Evolutionary conservation across 768 basidiomycete genomes (phyloP), one percentile per base, ranked within the genome.

Genomic region (Lactarius hengduanensis): DNA sequence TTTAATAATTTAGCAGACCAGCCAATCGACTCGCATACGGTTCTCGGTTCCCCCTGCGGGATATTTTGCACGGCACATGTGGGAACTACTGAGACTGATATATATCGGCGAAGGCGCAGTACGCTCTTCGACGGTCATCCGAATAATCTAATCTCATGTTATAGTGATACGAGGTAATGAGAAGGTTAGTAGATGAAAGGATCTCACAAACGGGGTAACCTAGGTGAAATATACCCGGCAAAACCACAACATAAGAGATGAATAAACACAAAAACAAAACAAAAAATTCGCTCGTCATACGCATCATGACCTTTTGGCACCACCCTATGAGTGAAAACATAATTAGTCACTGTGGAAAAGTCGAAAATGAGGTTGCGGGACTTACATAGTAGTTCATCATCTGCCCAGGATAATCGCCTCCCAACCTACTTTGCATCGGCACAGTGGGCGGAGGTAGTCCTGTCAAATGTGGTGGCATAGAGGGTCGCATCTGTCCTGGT

Each of bases 341-440:
- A 18, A 20, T 18, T 34, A 2, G 13, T 34, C 16, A 32, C 30
- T 34, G 20, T 18, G n/a, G 18, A 56, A 34, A 30, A n/a, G 56
- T 22, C 56, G 18, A 32, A 30, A 11, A 32, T 16, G 13, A 38
- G 3, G 40, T 13, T n/a, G 55, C 5, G 38, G 47, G 6, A 75
- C 85, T 77, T 66, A 90, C 89, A 69, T 88, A 78, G 72, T 85
- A 90, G 20, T 84, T 83, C 86, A 91, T 88, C 54, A 90, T 75
- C 71, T 89, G 86, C 70, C 87, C 86, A 70, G 86, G 88, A 57
- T 78, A 80, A 41, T 70, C 70, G 18, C 64, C 40, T 47, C 66
- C 66, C 62, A 68, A 26, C 10, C 67, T 67, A 32, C 64, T 28
- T 50, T 70, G 70, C 65, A 70, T 70, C 8, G 68, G 70, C 36